Evolutionary conservation across 2,329 filamentous ascomycete species (phyloP).

Genomic region (Exophiala phaeomuriformis): DNA sequence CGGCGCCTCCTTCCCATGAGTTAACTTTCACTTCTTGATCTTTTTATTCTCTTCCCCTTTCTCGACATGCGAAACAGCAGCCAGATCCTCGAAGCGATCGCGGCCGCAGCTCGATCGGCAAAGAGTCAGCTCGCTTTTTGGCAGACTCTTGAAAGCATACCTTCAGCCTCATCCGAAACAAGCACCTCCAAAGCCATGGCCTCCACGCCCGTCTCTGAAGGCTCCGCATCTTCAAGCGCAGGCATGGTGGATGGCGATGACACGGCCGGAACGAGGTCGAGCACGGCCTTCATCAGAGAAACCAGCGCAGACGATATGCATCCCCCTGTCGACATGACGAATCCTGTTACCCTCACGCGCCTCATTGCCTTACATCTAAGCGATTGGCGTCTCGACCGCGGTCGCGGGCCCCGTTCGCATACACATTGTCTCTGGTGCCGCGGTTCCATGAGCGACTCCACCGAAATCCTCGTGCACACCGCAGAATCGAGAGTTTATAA

Average conservation of each 20-base stretch:
- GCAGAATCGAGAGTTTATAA: not conserved
- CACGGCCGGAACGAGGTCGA: not conserved
- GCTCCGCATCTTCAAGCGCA: not conserved
- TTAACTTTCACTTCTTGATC: not conserved
- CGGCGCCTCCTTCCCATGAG: not conserved
- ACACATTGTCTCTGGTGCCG: constrained; percentile 15
- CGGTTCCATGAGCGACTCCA: constrained; percentile 6
- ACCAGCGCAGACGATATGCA: constrained; percentile 6
- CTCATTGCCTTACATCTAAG: constrained; percentile 7
- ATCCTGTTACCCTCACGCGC: constrained; percentile 7
- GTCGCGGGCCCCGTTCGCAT: constrained; percentile 14
- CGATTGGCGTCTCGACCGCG: constrained; percentile 10
- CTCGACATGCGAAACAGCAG: not conserved
- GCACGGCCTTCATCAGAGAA: not conserved
- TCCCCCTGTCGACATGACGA: constrained; percentile 7
- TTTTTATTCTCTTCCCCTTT: not conserved
- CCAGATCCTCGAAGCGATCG: not conserved
- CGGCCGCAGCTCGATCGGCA: not conserved
- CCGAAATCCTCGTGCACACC: constrained; percentile 14
- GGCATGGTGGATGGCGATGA: not conserved
- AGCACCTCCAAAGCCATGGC: not conserved
- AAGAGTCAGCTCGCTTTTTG: not conserved
- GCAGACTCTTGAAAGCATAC: not conserved
- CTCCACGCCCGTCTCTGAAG: too few species aligned
- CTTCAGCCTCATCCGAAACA: not conserved